A percentile compares a stretch with the other conserved stretches of the same genome.
These are phyloP conservation scores for Lachnellula arida DNA, from an alignment of 2,329 filamentous ascomycete genomes.

Conservation along the genomic window DNA sequence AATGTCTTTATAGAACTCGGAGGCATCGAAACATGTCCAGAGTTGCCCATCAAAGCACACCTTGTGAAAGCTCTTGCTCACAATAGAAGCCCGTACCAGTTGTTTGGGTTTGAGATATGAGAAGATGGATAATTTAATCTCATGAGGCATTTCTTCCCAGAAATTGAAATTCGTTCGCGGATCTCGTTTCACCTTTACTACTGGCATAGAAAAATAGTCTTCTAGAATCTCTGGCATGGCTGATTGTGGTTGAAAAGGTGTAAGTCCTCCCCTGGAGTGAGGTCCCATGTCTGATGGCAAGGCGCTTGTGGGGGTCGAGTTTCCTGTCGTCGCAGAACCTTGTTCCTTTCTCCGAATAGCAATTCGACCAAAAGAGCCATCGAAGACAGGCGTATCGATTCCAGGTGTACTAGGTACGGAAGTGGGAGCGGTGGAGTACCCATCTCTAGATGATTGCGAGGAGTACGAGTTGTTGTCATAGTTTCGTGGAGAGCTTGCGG, in stretches of 20 bases:
- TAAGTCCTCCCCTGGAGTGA: constrained; percentile 14
- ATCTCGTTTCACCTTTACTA: constrained; percentile 9
- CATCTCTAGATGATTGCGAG: constrained; percentile 20
- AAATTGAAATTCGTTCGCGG: constrained; percentile 53
- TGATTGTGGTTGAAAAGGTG: constrained; percentile 17
- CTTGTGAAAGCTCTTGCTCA: constrained; percentile 72
- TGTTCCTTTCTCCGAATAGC: constrained; percentile 20
- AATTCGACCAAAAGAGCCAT: constrained; percentile 18
- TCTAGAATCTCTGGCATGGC: constrained; percentile 27
- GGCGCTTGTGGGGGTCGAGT: constrained; percentile 21
- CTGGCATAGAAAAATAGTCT: constrained; percentile 30
- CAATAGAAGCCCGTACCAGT: constrained; percentile 70
- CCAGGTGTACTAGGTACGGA: constrained; percentile 26
- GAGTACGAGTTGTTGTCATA: constrained; percentile 26
- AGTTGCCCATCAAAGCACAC: constrained; percentile 93
- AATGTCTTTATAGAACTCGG: constrained; percentile 83
- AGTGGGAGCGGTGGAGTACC: constrained; percentile 30
- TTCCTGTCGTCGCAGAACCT: constrained; percentile 12
- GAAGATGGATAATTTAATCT: constrained; percentile 76
- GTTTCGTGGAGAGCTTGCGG: constrained; percentile 22
- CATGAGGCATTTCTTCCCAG: constrained; percentile 76
- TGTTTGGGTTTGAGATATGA: constrained; percentile 73
- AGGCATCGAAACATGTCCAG: constrained; percentile 80
- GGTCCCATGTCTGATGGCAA: constrained; percentile 20
- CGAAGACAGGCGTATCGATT: constrained; percentile 23